A percentile compares a stretch with the other conserved stretches of the same genome.
Conservation (phyloP, 148 eudicot species). For the Rhododendron molle region DNA sequence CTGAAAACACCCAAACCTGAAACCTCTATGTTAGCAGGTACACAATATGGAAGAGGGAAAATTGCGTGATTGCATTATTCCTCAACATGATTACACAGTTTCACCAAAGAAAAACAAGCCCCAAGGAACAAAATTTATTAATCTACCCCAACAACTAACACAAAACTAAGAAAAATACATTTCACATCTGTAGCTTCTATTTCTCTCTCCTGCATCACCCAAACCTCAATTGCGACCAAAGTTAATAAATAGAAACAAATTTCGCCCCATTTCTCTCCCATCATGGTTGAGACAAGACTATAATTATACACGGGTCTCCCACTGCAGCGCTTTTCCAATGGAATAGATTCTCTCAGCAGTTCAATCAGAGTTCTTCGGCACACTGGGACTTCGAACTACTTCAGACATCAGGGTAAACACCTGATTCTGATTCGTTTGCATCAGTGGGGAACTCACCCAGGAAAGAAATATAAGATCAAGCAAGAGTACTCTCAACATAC, state of each 20-base stretch:
- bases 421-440: background rate
- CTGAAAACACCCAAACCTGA: background rate
- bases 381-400: background rate
- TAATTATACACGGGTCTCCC: background rate
- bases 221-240: background rate
- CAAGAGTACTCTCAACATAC: slow-evolving; percentile 38
- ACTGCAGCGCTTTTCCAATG: background rate
- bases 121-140: background rate
- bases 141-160: background rate
- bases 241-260: background rate
- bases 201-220: background rate
- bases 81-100: background rate
- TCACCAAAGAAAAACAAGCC: background rate
- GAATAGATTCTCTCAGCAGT: background rate
- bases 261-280: background rate
- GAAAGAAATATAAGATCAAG: slow-evolving; percentile 12
- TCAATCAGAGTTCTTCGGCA: background rate
- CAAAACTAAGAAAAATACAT: background rate
- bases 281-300: background rate
- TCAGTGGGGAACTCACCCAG: background rate
- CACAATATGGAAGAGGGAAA: background rate
- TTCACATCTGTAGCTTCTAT: background rate
- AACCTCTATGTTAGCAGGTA: background rate
- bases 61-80: background rate
- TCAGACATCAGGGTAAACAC: background rate